phyloP scores from a whole-genome alignment of 2,329 filamentous ascomycete genomes.

The Cercospora sojina region DNA sequence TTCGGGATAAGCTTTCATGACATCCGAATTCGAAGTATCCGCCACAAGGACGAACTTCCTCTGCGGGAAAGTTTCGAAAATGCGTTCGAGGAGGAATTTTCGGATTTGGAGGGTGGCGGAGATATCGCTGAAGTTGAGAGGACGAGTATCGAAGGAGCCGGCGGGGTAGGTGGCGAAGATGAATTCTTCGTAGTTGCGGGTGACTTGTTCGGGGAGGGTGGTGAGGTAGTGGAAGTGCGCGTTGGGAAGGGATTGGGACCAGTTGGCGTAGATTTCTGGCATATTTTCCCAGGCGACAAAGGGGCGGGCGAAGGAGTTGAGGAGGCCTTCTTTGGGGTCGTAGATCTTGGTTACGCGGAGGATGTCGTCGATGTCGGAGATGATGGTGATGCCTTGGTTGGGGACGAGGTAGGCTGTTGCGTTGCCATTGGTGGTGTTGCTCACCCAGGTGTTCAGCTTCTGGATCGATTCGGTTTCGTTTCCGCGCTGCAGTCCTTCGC shows the following conservation, averaged over 20 bases:
- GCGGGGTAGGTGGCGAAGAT: conserved; percentile 76
- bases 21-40: conserved; percentile 73
- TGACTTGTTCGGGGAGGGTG: conserved; percentile 75
- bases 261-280: conserved; percentile 75
- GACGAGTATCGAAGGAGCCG: conserved; percentile 74
- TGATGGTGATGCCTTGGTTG: conserved; percentile 65
- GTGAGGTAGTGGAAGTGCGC: conserved; percentile 81
- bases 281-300: conserved; percentile 76
- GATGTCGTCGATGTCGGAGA: conserved; percentile 79
- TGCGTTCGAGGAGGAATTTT: conserved; percentile 65
- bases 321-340: conserved; percentile 67
- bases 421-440: conserved; percentile 65
- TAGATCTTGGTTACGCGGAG: conserved; percentile 80
- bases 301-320: conserved; percentile 72
- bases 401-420: conserved; percentile 76
- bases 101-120: conserved; percentile 70
- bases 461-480: conserved; percentile 66
- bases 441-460: conserved; percentile 65
- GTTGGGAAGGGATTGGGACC: conserved; percentile 64
- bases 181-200: conserved; percentile 74
- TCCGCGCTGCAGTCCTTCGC: conserved; percentile 61
- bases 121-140: conserved; percentile 76
- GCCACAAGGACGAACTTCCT: conserved; percentile 74
- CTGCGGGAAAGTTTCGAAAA: conserved; percentile 72
- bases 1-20: conserved; percentile 60